Conservation (phyloP, 2,329 filamentous ascomycete genomes). For the Fusarium sp. region DNA sequence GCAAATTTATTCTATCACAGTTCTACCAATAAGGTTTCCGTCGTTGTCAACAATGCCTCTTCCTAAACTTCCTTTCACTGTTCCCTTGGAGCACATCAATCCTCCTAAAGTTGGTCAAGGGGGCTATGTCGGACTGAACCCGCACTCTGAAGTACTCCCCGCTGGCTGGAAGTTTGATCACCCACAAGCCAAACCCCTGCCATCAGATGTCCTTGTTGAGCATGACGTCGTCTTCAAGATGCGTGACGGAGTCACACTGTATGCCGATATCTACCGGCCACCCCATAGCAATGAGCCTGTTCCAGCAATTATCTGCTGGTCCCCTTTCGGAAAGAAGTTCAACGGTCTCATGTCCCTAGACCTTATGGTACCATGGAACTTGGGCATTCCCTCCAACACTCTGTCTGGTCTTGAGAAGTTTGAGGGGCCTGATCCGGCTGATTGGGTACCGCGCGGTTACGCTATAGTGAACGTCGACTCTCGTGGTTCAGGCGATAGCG, state of each 20-base stretch:
- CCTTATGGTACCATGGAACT: slow-evolving; percentile 15
- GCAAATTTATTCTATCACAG: fast-evolving
- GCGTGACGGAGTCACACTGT: slow-evolving; percentile 3
- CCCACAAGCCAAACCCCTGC: not conserved
- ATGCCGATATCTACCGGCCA: slow-evolving; percentile 20
- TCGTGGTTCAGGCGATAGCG: slow-evolving; percentile 7
- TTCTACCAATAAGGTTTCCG: not conserved
- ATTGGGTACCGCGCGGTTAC: slow-evolving; percentile 24
- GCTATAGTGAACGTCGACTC: slow-evolving; percentile 22
- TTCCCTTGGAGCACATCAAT: slow-evolving; percentile 12
- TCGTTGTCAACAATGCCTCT: slow-evolving; percentile 10
- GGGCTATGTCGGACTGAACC: slow-evolving; percentile 9
- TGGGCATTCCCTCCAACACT: not conserved
- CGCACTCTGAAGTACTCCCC: slow-evolving; percentile 12
- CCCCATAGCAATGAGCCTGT: slow-evolving; percentile 4
- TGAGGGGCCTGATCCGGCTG: slow-evolving; percentile 16
- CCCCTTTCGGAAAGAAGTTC: slow-evolving; percentile 25
- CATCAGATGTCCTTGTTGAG: slow-evolving; percentile 11
- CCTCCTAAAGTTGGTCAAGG: slow-evolving; percentile 12
- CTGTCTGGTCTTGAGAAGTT: slow-evolving; percentile 17
- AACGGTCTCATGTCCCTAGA: slow-evolving; percentile 9
- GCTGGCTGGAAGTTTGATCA: slow-evolving; percentile 15
- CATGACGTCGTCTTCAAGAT: slow-evolving; percentile 22
- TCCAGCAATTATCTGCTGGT: slow-evolving; percentile 22
- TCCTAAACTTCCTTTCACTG: slow-evolving; percentile 7